Conservation (phyloP, 2,329 filamentous ascomycete genomes). For the Exophiala phaeomuriformis region DNA sequence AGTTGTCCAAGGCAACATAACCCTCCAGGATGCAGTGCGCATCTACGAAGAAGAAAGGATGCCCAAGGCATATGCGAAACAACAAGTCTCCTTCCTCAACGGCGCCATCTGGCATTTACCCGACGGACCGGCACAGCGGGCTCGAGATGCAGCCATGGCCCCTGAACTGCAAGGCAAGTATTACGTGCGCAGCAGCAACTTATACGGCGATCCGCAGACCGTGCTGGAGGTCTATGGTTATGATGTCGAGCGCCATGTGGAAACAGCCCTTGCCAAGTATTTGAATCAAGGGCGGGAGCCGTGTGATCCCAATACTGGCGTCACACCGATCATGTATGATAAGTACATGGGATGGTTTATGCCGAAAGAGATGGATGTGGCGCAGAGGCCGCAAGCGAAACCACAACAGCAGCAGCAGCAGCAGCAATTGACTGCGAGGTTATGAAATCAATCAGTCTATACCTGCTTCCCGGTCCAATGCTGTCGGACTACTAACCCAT, state of each 20-base stretch:
- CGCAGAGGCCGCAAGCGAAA: no score
- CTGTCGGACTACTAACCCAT: no score
- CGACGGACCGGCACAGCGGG: no score
- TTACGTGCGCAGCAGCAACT: no score
- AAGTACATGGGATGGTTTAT: slow-evolving; percentile 35
- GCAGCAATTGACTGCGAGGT: no score
- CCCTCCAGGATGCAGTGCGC: slow-evolving; percentile 31
- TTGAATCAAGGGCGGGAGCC: slow-evolving; percentile 16
- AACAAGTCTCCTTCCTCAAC: slow-evolving; percentile 11
- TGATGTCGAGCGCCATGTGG: slow-evolving; percentile 20
- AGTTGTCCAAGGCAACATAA: slow-evolving; percentile 32
- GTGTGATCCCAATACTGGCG: slow-evolving; percentile 30
- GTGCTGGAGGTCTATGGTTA: slow-evolving; percentile 14
- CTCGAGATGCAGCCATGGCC: no score
- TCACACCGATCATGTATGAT: slow-evolving; percentile 28
- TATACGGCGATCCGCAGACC: no score
- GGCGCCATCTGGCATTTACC: neutral
- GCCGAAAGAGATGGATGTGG: slow-evolving; percentile 9
- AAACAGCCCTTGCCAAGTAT: slow-evolving; percentile 16
- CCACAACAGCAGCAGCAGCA: no score
- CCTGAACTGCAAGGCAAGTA: no score
- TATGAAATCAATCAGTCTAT: no score
- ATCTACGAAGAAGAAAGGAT: slow-evolving; percentile 39
- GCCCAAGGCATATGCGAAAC: slow-evolving; percentile 34
- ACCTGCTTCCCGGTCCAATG: no score